Evolutionary conservation across 148 eudicot genomes (phyloP).

Genomic region (Cornus florida): DNA sequence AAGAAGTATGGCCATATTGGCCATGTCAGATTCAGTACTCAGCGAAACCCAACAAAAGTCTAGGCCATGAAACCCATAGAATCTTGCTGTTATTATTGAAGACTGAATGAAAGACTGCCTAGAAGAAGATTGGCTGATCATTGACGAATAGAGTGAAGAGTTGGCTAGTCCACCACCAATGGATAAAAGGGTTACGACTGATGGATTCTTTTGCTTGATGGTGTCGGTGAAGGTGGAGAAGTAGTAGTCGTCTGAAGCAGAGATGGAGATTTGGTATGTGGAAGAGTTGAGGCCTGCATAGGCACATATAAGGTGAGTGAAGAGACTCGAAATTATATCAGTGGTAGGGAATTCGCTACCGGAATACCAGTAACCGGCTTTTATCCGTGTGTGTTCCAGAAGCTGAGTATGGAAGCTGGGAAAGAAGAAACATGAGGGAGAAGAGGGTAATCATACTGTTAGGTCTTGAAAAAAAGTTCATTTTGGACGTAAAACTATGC

Average conservation of each 20-base stretch:
- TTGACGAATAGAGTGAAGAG: not conserved
- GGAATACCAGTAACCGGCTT: not conserved
- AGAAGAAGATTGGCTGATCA: not conserved
- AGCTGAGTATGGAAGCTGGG: no score
- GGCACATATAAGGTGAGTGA: constrained; percentile 10
- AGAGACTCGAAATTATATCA: constrained; percentile 2
- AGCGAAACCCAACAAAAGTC: not conserved
- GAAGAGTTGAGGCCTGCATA: constrained; percentile 1
- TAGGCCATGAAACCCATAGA: not conserved
- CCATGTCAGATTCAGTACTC: not conserved
- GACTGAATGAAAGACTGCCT: not conserved
- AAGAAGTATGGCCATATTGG: not conserved
- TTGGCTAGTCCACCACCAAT: not conserved
- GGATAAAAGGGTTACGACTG: not conserved
- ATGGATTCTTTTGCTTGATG: not conserved
- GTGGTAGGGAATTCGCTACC: not conserved
- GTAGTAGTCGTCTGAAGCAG: not conserved
- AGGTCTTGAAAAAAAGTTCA: no score
- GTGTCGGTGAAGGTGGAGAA: not conserved
- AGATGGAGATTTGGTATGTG: not conserved
- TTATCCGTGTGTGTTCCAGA: not conserved
- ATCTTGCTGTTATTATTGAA: not conserved
- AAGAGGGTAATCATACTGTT: not conserved
- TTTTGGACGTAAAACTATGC: no score
- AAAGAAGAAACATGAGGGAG: not conserved